A percentile compares a stretch with the other conserved stretches of the same genome.
These are phyloP conservation scores for Talaromyces sp. DNA, from an alignment of 2,329 filamentous ascomycete genomes.

Conservation along the genomic window DNA sequence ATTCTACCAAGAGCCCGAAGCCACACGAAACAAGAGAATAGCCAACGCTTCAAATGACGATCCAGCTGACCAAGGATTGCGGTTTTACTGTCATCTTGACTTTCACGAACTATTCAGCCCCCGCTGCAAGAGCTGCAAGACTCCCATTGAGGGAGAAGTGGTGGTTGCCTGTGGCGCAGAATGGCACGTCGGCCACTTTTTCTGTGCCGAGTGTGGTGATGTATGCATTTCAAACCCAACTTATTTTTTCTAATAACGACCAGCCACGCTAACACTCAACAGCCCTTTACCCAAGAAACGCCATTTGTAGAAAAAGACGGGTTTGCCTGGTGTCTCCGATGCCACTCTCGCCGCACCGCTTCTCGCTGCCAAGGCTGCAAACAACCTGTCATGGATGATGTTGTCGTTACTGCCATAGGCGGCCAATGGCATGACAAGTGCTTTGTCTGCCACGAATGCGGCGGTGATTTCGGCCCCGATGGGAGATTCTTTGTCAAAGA, in stretches of 20 bases:
- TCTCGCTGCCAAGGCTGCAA: slow-evolving; percentile 85
- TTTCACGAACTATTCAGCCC: slow-evolving; percentile 94
- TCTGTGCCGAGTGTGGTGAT: slow-evolving; percentile 97
- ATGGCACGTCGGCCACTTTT: slow-evolving; percentile 97
- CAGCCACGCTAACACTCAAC: background rate
- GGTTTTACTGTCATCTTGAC: slow-evolving; percentile 98
- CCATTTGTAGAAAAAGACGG: slow-evolving; percentile 98
- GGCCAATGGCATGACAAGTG: slow-evolving; percentile 91
- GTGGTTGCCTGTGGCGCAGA: slow-evolving; percentile 90
- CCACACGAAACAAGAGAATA: slow-evolving; percentile 64
- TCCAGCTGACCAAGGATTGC: slow-evolving; percentile 56
- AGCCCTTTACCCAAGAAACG: slow-evolving; percentile 55
- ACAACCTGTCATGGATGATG: slow-evolving; percentile 78
- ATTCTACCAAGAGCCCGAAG: slow-evolving; percentile 86
- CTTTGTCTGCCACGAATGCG: slow-evolving; percentile 73
- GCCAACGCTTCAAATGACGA: slow-evolving; percentile 60
- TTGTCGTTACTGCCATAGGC: slow-evolving; percentile 83
- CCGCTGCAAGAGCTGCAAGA: slow-evolving; percentile 91
- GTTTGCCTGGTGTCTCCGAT: slow-evolving; percentile 92
- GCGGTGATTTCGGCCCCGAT: slow-evolving; percentile 53
- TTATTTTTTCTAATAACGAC: no score
- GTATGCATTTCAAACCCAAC: slow-evolving; percentile 24
- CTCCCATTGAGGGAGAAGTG: slow-evolving; percentile 92
- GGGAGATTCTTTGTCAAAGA: slow-evolving; percentile 59
- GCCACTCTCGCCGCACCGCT: slow-evolving; percentile 85